These are phyloP conservation scores for Mycena kentingensis DNA, from an alignment of 768 basidiomycete genomes.

Conservation along the genomic window DNA sequence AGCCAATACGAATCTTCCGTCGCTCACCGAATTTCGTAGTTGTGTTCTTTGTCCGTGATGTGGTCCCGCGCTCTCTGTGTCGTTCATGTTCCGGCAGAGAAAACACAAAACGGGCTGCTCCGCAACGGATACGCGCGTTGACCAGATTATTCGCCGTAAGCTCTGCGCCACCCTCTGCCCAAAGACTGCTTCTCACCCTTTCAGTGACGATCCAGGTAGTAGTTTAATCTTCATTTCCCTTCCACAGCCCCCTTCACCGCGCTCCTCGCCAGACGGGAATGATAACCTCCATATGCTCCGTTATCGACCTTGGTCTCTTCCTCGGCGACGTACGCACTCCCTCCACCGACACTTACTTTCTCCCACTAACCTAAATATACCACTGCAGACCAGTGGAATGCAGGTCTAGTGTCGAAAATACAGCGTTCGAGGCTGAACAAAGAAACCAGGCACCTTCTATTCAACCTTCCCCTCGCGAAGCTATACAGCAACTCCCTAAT, in stretches of 20 bases:
- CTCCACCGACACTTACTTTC: neutral
- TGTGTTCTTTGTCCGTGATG: constrained; percentile 14
- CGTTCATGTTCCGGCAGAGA: constrained; percentile 23
- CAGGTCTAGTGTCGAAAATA: neutral
- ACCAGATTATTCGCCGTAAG: constrained; percentile 38
- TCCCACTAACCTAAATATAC: too few species aligned
- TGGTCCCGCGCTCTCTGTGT: neutral
- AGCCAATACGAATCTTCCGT: neutral
- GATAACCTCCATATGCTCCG: constrained; percentile 35
- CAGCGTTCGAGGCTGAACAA: neutral
- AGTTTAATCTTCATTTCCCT: neutral
- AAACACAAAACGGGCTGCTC: constrained; percentile 39
- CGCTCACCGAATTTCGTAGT: neutral
- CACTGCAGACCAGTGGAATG: constrained; percentile 14
- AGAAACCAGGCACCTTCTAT: constrained; percentile 31
- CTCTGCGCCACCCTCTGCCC: neutral
- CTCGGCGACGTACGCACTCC: constrained; percentile 24
- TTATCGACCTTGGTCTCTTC: constrained; percentile 35
- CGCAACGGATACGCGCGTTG: constrained; percentile 39
- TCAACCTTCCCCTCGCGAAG: constrained; percentile 40
- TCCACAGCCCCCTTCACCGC: neutral
- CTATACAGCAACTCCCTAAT: constrained; percentile 41
- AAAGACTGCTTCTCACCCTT: neutral
- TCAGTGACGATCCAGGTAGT: constrained; percentile 41
- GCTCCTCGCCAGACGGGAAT: constrained; percentile 22